These are phyloP conservation scores for Rhizoclosmatium globosum DNA, from an alignment of 192 early-diverging fungal species.

Conservation along the genomic window DNA sequence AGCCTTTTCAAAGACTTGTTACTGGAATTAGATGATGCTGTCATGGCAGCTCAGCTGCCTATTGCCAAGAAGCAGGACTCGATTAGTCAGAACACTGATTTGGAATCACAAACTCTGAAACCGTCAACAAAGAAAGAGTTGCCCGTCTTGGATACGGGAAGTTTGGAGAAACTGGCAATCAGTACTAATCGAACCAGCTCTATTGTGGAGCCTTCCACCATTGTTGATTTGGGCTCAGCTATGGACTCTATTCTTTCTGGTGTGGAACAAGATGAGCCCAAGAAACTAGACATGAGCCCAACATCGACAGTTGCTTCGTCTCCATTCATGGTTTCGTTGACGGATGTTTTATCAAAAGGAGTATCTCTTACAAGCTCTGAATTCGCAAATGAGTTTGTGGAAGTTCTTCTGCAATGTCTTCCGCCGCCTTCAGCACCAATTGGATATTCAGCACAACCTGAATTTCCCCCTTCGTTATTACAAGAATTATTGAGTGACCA, in stretches of 20 bases:
- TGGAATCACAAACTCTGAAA: too few species aligned
- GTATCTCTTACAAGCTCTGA: constrained; percentile 2
- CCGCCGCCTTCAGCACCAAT: not conserved
- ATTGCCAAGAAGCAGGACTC: too few species aligned
- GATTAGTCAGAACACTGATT: too few species aligned
- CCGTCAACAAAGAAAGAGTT: too few species aligned
- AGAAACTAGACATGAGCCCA: not conserved
- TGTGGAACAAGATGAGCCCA: not conserved
- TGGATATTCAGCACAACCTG: not conserved
- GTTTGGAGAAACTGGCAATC: too few species aligned
- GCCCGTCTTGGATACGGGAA: too few species aligned
- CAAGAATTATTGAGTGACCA: not conserved
- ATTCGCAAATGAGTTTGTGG: constrained; percentile 9
- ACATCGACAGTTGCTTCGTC: too few species aligned
- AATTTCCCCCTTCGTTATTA: not conserved
- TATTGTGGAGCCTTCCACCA: too few species aligned
- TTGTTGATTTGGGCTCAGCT: too few species aligned
- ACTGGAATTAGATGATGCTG: not conserved
- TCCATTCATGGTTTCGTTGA: not conserved
- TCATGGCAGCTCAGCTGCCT: not conserved
- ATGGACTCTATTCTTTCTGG: too few species aligned
- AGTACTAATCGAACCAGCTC: too few species aligned
- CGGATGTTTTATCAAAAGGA: not conserved
- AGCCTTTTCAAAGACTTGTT: not conserved
- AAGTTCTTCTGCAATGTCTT: not conserved